Evolutionary conservation across 2,329 filamentous ascomycete species (phyloP).

Genomic region (Curvularia hawaiiensis): DNA sequence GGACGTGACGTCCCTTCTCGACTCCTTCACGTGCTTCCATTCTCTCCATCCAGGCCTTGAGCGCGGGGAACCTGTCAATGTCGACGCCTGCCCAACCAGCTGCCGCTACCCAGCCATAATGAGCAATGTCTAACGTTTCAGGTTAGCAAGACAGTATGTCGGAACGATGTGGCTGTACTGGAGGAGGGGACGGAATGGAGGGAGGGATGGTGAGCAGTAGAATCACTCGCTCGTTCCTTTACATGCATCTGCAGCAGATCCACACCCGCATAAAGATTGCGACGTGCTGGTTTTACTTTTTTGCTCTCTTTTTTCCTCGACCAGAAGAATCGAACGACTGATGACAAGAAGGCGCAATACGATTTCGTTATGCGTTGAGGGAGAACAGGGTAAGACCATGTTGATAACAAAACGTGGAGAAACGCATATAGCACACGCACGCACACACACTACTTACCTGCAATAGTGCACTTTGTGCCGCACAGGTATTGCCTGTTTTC

Average conservation of each 20-base stretch:
- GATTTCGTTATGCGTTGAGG: neutral
- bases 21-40: constrained; percentile 72
- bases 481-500: constrained; percentile 59
- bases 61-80: constrained; percentile 73
- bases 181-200: neutral
- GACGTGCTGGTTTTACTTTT: neutral
- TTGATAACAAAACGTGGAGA: neutral
- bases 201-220: neutral
- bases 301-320: neutral
- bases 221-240: neutral
- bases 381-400: neutral
- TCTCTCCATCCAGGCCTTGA: constrained; percentile 78
- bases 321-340: neutral
- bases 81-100: constrained; percentile 67
- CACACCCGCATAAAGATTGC: neutral
- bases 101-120: constrained; percentile 76
- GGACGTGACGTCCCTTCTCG: constrained; percentile 77
- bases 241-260: neutral
- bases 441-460: constrained; percentile 25
- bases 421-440: neutral
- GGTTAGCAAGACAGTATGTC: constrained; percentile 5
- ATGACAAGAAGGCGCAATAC: neutral
- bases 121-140: constrained; percentile 66
- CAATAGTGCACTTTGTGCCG: constrained; percentile 68
- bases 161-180: neutral